phyloP scores from a whole-genome alignment of 176 grass and related monocot species.

The Paspalum vaginatum region DNA sequence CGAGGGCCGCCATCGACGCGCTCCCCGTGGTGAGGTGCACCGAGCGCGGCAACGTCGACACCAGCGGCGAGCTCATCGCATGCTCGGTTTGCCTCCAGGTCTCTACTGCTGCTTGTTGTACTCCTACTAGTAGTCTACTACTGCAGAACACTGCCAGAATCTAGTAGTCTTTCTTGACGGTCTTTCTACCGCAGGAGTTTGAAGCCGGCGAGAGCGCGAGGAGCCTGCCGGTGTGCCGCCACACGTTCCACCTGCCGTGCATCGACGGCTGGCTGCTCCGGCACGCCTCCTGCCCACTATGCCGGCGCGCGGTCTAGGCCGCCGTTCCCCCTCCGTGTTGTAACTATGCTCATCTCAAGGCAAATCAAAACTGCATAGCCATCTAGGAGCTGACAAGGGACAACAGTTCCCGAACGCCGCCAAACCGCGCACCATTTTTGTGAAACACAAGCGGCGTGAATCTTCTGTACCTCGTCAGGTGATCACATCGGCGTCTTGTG shows the following conservation, averaged over 20 bases:
- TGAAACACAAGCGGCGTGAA: not conserved
- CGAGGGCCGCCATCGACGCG: constrained; percentile 51
- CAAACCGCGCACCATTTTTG: not conserved
- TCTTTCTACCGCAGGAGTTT: constrained; percentile 51
- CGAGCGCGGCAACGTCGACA: constrained; percentile 34
- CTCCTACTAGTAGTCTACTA: not conserved
- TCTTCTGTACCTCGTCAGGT: not conserved
- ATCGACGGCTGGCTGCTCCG: constrained; percentile 70
- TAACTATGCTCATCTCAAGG: not conserved
- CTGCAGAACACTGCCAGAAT: not conserved
- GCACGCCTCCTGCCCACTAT: constrained; percentile 59
- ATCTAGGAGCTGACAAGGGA: not conserved
- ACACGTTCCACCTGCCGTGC: constrained; percentile 62
- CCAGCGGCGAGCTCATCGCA: constrained; percentile 41
- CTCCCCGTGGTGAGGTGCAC: constrained; percentile 56
- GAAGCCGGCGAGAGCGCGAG: constrained; percentile 51
- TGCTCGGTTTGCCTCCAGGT: constrained; percentile 89
- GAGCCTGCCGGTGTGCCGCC: constrained; percentile 54
- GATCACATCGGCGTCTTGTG: not conserved
- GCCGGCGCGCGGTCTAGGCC: constrained; percentile 48
- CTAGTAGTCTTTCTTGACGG: not conserved
- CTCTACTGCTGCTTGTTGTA: no score
- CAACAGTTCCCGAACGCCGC: no score
- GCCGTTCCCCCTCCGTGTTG: not conserved
- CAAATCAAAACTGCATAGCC: not conserved